phyloP scores from a whole-genome alignment of 805 yeast genomes.

The Isabelozyma heimii region DNA sequence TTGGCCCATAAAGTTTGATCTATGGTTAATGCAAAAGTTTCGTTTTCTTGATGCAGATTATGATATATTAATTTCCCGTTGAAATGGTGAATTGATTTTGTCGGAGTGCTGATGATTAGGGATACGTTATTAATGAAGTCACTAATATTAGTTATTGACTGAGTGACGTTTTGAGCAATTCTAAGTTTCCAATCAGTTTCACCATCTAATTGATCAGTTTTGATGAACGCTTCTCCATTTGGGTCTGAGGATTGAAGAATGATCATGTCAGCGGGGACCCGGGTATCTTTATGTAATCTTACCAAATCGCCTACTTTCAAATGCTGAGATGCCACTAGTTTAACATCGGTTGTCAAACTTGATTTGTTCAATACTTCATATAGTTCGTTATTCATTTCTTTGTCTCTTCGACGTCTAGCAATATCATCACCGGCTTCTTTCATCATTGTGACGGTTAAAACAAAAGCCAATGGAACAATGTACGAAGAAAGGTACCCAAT shows the following conservation, averaged over 20 bases:
- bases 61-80: slow-evolving; percentile 68
- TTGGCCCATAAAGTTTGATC: slow-evolving; percentile 98
- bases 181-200: slow-evolving; percentile 99
- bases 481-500: slow-evolving; percentile 93
- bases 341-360: slow-evolving; percentile 18
- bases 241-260: slow-evolving; percentile 69
- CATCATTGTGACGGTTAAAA: slow-evolving; percentile 85
- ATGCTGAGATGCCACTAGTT: slow-evolving; percentile 49
- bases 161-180: slow-evolving; percentile 73
- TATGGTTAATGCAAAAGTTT: slow-evolving; percentile 64
- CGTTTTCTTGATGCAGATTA: slow-evolving; percentile 26
- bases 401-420: slow-evolving; percentile 84
- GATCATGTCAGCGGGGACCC: slow-evolving; percentile 93
- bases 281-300: slow-evolving; percentile 69
- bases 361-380: slow-evolving; percentile 59
- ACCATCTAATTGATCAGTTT: slow-evolving; percentile 97
- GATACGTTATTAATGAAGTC: slow-evolving; percentile 49
- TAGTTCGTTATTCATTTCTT: slow-evolving; percentile 79
- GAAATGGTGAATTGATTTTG: slow-evolving; percentile 78
- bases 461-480: slow-evolving; percentile 92
- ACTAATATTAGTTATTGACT: slow-evolving; percentile 45
- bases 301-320: slow-evolving; percentile 86
- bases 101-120: slow-evolving; percentile 76
- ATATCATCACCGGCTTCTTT: slow-evolving; percentile 96
- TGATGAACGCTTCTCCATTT: slow-evolving; percentile 91